Evolutionary conservation across 2,329 filamentous ascomycete genomes (phyloP), one percentile per base, ranked within the genome.

Genomic region (Epichloe glyceriae): DNA sequence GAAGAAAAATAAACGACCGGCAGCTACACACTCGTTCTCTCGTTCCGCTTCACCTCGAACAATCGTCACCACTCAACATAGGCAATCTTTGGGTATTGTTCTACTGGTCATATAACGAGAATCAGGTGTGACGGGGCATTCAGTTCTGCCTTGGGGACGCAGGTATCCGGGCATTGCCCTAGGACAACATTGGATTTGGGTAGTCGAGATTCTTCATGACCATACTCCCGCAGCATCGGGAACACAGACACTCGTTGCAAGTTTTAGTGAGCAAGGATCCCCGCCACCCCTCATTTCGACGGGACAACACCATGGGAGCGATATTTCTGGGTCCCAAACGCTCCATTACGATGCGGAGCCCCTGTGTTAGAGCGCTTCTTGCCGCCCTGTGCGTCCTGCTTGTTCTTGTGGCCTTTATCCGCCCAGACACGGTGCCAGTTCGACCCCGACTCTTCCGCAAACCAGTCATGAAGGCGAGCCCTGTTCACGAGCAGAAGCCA

Each of bases 331-430:
- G 64, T 52, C 58, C 70, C 20, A 53, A 56, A 45, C 72, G 67
- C 56, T 65, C 72, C 55, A 65, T 73, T 63, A 73, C 62, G 56
- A 73, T 75, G 71, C 68, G 74, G 54, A 74, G 72, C 56, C 70
- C 73, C 4, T 68, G 75, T 50, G 65, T 67, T 41, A 67, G 70
- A 62, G 72, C 68, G 47, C 61, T 75, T 12, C 52, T 73, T 34
- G 65, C 73, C 55, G 69, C 71, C 46, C 57, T 71, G 20, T 64
- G 64, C 52, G 61, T 76, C 49, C 59, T 75, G 10, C 53, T 73
- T 51, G 60, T 75, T 43, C 61, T 74, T 46, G 62, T 63, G 45
- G 54, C 70, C 33, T 64, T 71, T 6, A 64, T 73, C 52, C 69
- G 65, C 19, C 67, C 69, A 37, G 69, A 73, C 43, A 58, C 65